phyloP scores from a whole-genome alignment of 2,329 filamentous ascomycete species.

The Epichloe sp. region DNA sequence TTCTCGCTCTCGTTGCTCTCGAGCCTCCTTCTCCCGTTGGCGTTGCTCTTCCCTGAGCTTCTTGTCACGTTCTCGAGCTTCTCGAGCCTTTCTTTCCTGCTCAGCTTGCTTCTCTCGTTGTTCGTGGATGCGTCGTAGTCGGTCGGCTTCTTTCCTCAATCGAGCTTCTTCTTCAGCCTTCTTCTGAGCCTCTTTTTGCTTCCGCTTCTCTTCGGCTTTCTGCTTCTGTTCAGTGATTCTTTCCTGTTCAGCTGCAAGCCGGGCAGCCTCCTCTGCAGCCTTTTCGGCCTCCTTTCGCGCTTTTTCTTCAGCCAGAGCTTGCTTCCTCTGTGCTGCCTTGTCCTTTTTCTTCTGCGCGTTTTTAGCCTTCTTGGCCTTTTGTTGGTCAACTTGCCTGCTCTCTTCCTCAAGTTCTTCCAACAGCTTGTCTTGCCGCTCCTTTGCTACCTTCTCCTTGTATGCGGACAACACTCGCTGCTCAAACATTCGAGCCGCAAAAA shows the following conservation, averaged over 20 bases:
- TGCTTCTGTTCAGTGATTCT: conserved; percentile 67
- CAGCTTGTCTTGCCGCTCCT: conserved; percentile 80
- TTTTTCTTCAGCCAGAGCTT: conserved; percentile 81
- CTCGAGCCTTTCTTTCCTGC: conserved; percentile 62
- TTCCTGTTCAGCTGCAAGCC: conserved; percentile 62
- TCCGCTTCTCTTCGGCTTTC: conserved; percentile 80
- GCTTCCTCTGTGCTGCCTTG: conserved; percentile 80
- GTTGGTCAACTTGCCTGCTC: conserved; percentile 57
- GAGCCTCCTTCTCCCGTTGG: conserved; percentile 64
- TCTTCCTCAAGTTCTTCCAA: conserved; percentile 88
- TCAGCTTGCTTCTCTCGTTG: conserved; percentile 79
- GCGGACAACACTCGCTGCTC: conserved; percentile 92
- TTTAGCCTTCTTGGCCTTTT: conserved; percentile 84
- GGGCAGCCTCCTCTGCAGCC: conserved; percentile 71
- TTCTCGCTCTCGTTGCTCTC: conserved; percentile 59
- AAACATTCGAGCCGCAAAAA: conserved; percentile 98
- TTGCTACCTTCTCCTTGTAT: conserved; percentile 94
- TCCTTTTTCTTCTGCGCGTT: conserved; percentile 94
- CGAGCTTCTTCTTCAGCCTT: conserved; percentile 85
- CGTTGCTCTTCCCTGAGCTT: conserved; percentile 74
- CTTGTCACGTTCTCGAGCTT: conserved; percentile 57
- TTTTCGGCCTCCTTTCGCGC: conserved; percentile 79
- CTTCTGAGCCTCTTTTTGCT: conserved; percentile 80
- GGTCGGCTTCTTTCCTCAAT: conserved; percentile 72
- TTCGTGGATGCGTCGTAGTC: conserved; percentile 64